Evolutionary conservation across 805 yeast species (phyloP).

Genomic region (Metschnikowia kunwiensis): DNA sequence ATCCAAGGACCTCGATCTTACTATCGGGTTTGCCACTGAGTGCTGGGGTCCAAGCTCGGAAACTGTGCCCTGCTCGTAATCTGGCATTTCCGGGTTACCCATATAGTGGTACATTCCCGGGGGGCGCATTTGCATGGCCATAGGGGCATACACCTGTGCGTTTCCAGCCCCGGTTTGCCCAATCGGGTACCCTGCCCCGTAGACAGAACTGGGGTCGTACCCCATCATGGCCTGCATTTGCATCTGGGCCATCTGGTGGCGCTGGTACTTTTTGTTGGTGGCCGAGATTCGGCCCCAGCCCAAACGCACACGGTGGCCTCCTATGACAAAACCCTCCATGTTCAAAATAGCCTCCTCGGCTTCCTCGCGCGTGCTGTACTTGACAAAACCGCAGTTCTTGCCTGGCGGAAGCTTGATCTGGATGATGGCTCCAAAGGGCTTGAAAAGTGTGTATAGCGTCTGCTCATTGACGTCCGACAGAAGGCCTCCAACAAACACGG

Average conservation of each 20-base stretch:
- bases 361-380: slow-evolving; percentile 68
- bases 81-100: slow-evolving; percentile 7
- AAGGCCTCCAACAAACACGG: slow-evolving; percentile 76
- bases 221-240: slow-evolving; percentile 40
- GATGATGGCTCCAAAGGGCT: slow-evolving; percentile 68
- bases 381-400: slow-evolving; percentile 86
- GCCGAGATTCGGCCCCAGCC: slow-evolving; percentile 72
- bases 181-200: slow-evolving; percentile 2
- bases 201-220: slow-evolving; percentile 35
- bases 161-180: not conserved
- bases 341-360: slow-evolving; percentile 84
- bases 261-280: slow-evolving; percentile 15
- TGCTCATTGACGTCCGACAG: slow-evolving; percentile 62
- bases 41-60: not conserved
- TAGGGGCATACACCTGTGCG: slow-evolving; percentile 9
- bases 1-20: slow-evolving; percentile 8
- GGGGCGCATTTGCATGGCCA: slow-evolving; percentile 14
- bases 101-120: slow-evolving; percentile 8
- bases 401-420: slow-evolving; percentile 77
- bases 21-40: not conserved
- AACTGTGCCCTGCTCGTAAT: not conserved
- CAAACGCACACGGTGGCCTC: slow-evolving; percentile 75
- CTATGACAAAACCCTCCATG: slow-evolving; percentile 89
- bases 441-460: slow-evolving; percentile 57
- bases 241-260: slow-evolving; percentile 30